These are phyloP conservation scores for Lathyrus aphaca DNA, from an alignment of 306 rosid genomes.

Conservation along the genomic window DNA sequence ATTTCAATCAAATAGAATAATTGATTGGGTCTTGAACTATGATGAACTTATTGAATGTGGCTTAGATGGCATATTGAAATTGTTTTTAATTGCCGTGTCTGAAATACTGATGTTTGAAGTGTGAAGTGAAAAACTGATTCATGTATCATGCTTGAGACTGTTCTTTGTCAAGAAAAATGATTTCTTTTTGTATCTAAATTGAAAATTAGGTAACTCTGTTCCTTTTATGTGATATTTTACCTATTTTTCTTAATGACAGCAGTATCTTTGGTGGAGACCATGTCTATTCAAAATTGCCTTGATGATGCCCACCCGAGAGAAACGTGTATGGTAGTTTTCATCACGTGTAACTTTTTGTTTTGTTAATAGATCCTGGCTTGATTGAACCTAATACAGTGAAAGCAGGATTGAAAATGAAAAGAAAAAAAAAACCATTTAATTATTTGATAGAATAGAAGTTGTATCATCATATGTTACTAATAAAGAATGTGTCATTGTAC, in stretches of 20 bases:
- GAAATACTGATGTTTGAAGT: conserved; percentile 3
- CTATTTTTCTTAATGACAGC: conserved; percentile 45
- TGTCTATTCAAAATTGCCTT: conserved; percentile 48
- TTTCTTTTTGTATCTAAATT: conserved; percentile 10
- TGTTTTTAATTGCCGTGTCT: conserved; percentile 1
- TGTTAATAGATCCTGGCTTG: conserved; percentile 26
- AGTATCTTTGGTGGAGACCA: conserved; percentile 41
- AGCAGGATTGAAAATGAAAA: background rate
- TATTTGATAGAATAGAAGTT: conserved; percentile 19
- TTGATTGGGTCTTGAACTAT: conserved; percentile 13
- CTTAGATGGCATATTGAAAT: background rate
- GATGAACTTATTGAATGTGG: conserved; percentile 23
- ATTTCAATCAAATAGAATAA: background rate
- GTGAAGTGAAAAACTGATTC: conserved; percentile 7
- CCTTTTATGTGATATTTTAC: conserved; percentile 37
- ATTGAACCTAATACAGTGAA: conserved; percentile 31
- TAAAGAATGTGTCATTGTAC: background rate
- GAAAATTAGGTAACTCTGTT: conserved; percentile 7
- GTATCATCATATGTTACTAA: conserved; percentile 21
- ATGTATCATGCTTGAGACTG: conserved; percentile 12
- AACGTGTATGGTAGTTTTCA: conserved; percentile 38
- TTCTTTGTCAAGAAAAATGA: conserved; percentile 12
- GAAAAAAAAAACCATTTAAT: background rate
- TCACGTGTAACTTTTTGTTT: conserved; percentile 31
- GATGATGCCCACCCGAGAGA: conserved; percentile 41